phyloP scores from a whole-genome alignment of 2,329 filamentous ascomycete genomes.

The Fusarium stilboides region DNA sequence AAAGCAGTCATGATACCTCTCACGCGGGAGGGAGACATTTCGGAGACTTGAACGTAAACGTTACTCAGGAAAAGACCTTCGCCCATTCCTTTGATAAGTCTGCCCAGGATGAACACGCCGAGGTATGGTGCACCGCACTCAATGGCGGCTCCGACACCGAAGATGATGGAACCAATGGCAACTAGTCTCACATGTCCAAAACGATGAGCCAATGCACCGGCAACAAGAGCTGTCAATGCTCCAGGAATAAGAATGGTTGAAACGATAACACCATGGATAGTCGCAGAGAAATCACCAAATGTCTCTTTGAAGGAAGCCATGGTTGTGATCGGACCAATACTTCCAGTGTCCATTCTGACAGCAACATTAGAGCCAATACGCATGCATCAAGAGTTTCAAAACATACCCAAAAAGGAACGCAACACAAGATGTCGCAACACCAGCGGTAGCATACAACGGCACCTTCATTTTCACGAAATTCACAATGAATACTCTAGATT shows the following conservation, averaged over 20 bases:
- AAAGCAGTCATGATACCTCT: constrained; percentile 67
- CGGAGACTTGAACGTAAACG: constrained; percentile 69
- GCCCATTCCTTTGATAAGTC: constrained; percentile 69
- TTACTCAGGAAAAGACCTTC: constrained; percentile 70
- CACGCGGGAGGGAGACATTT: constrained; percentile 68
- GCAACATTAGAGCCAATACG: not conserved
- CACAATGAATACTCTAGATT: not conserved
- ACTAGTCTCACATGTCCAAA: constrained; percentile 70
- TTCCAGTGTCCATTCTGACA: constrained; percentile 60
- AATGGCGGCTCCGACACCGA: constrained; percentile 66
- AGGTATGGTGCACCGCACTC: constrained; percentile 57
- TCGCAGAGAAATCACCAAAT: constrained; percentile 68
- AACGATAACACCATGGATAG: constrained; percentile 71
- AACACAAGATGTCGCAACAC: constrained; percentile 51
- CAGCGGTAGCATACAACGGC: constrained; percentile 51
- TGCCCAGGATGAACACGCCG: constrained; percentile 68
- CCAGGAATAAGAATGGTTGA: constrained; percentile 73
- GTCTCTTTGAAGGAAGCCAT: constrained; percentile 67
- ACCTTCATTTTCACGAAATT: constrained; percentile 16
- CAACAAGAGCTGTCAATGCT: constrained; percentile 71
- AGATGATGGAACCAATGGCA: constrained; percentile 66
- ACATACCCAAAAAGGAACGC: constrained; percentile 53
- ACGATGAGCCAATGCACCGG: constrained; percentile 67
- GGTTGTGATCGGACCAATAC: constrained; percentile 71
- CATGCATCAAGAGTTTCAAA: accelerated